Conservation (phyloP, 1,139 yeast genomes). For the Saccharomyces pastorianus region DNA sequence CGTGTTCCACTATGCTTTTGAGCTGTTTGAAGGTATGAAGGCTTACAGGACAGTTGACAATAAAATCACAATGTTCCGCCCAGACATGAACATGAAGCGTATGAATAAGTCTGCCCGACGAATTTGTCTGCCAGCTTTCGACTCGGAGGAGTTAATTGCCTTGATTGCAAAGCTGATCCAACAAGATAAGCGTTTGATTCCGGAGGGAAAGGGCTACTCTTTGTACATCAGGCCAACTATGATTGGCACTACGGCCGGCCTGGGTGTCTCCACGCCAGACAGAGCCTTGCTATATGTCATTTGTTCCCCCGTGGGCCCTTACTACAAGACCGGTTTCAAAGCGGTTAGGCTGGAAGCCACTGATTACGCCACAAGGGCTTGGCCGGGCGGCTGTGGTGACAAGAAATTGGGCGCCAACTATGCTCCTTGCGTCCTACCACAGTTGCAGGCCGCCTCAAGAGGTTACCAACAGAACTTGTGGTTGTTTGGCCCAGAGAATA, state of each 20-base stretch:
- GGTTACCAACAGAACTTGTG: conserved; percentile 95
- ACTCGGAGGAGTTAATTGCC: conserved; percentile 64
- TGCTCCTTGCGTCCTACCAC: conserved; percentile 91
- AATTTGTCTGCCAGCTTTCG: conserved; percentile 81
- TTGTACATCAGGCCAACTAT: conserved; percentile 88
- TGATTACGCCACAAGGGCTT: conserved; percentile 90
- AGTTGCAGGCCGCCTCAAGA: conserved; percentile 72
- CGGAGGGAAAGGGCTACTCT: conserved; percentile 79
- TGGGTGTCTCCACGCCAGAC: conserved; percentile 78
- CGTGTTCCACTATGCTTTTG: conserved; percentile 92
- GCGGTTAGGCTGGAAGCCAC: conserved; percentile 92
- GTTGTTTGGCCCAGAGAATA: conserved; percentile 87
- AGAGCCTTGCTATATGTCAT: conserved; percentile 76
- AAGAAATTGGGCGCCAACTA: conserved; percentile 95
- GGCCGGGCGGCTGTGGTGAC: conserved; percentile 99
- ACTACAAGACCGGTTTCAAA: conserved; percentile 83
- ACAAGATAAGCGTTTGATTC: conserved; percentile 70
- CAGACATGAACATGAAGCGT: conserved; percentile 84
- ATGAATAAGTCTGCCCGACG: conserved; percentile 83
- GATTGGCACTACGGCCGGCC: conserved; percentile 81
- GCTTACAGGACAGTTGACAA: conserved; percentile 72
- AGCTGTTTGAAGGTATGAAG: conserved; percentile 92
- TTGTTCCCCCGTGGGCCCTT: conserved; percentile 93
- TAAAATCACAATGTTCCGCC: conserved; percentile 75
- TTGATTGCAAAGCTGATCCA: conserved; percentile 66